Evolutionary conservation across 345 rosid species (phyloP).

Genomic region (Aquilaria sinensis): DNA sequence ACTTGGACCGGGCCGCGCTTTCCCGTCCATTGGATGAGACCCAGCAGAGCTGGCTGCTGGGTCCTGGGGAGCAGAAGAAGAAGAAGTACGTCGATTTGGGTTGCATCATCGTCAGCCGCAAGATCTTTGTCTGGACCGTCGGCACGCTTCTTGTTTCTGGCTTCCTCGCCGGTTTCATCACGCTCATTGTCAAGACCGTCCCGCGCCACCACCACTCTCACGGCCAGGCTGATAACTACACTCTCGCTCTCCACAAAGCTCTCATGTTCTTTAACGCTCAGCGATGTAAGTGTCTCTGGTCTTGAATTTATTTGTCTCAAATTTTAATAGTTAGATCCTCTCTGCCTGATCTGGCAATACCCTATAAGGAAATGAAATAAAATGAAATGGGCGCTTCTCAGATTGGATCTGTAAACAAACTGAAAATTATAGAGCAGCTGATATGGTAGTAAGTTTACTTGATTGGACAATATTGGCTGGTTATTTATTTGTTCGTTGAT

Average conservation of each 20-base stretch:
- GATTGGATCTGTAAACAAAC: not conserved
- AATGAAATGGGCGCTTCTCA: not conserved
- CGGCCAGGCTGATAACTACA: conserved; percentile 79
- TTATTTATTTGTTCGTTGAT: not conserved
- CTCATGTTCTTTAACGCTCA: conserved; percentile 99
- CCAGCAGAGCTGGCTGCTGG: conserved; percentile 98
- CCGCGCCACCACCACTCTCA: conserved; percentile 57
- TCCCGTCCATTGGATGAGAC: conserved; percentile 85
- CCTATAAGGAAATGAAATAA: not conserved
- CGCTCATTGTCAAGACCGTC: conserved; percentile 76
- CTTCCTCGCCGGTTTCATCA: conserved; percentile 61
- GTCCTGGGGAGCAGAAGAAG: conserved; percentile 93
- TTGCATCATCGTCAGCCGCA: conserved; percentile 90
- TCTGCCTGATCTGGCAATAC: not conserved
- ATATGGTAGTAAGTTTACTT: not conserved
- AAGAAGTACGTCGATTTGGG: conserved; percentile 95
- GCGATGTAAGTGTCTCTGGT: conserved; percentile 38
- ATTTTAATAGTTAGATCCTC: not conserved
- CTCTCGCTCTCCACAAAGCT: conserved; percentile 86
- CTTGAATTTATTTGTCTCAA: not conserved
- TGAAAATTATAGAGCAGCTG: not conserved
- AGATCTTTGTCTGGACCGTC: conserved; percentile 92
- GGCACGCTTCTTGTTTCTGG: conserved; percentile 57
- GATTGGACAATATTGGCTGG: too few species aligned
- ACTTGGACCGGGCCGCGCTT: conserved; percentile 78